Evolutionary conservation across 1,284 basidiomycete genomes (phyloP).

Genomic region (Pseudozyma pruni): DNA sequence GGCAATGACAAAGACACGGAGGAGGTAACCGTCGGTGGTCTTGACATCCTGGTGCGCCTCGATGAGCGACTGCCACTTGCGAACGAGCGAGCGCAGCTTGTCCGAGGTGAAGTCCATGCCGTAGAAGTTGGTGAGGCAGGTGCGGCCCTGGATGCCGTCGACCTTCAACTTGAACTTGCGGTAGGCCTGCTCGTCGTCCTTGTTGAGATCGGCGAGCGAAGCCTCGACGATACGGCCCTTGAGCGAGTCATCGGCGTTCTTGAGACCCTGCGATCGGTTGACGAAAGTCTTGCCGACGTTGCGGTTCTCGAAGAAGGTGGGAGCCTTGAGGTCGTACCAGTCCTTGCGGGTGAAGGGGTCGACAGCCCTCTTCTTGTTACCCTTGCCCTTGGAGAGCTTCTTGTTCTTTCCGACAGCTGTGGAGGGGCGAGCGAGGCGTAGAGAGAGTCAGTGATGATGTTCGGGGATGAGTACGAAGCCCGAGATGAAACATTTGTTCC

Average conservation of each 20-base stretch:
- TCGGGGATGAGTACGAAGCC: background rate
- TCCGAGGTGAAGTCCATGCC: conserved; percentile 99
- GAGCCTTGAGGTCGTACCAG: conserved; percentile 99
- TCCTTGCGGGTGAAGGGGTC: conserved; percentile 99
- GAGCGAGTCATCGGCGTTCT: conserved; percentile 98
- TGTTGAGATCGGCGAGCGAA: conserved; percentile 97
- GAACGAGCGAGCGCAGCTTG: conserved; percentile 99
- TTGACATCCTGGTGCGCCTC: conserved; percentile 99
- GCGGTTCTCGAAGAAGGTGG: conserved; percentile 95
- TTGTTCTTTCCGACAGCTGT: conserved; percentile 81
- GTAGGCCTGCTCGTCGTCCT: conserved; percentile 99
- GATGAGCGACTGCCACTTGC: conserved; percentile 99
- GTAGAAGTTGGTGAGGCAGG: conserved; percentile 99
- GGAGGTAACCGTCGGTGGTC: conserved; percentile 98
- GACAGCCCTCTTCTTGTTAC: conserved; percentile 97
- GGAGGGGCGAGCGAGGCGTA: background rate
- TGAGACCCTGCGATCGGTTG: conserved; percentile 97
- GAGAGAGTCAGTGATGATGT: conserved; percentile 10
- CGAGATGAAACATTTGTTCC: no score
- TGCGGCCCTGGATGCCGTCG: conserved; percentile 98
- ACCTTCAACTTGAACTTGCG: conserved; percentile 98
- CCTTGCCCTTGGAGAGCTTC: conserved; percentile 99
- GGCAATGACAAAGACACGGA: conserved; percentile 98
- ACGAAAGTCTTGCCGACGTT: conserved; percentile 99
- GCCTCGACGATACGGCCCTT: conserved; percentile 97